Percentiles rank a stretch among this genome's conserved stretches.
phyloP scores from a whole-genome alignment of 106 monocot species.

The Cymbidium sinense region DNA sequence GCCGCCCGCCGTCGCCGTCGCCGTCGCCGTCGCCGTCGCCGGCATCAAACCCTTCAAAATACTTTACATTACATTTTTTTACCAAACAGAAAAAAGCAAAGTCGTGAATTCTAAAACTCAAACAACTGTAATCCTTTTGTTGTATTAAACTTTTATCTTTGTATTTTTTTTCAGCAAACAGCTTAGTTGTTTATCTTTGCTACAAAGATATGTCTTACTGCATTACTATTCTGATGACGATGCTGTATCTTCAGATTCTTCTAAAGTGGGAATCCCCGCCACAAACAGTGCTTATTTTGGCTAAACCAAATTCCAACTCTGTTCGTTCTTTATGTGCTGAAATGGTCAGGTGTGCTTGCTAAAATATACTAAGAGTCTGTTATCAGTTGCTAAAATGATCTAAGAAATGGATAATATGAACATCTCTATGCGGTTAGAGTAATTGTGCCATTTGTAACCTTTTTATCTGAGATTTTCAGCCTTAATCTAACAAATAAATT shows the following conservation, averaged over 20 bases:
- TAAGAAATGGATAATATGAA: not conserved
- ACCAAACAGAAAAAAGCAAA: no score
- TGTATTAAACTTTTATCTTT: no score
- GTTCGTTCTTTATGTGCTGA: slow-evolving; percentile 70
- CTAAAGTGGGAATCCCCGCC: slow-evolving; percentile 96
- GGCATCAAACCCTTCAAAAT: no score
- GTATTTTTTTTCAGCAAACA: no score
- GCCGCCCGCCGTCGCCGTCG: no score
- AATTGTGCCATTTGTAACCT: not conserved
- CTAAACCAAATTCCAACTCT: slow-evolving; percentile 88
- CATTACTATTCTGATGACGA: not conserved
- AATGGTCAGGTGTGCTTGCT: slow-evolving; percentile 78
- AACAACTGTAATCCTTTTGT: no score
- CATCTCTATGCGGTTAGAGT: not conserved
- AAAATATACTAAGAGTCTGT: not conserved
- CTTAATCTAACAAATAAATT: not conserved
- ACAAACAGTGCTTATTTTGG: slow-evolving; percentile 79
- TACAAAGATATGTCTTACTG: not conserved
- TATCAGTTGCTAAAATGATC: slow-evolving; percentile 2
- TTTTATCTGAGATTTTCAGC: not conserved
- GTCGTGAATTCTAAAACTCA: no score
- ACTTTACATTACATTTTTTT: no score
- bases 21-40: no score
- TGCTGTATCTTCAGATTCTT: slow-evolving; percentile 63
- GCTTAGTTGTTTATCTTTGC: not conserved